Evolutionary conservation across 2,329 filamentous ascomycete species (phyloP).

Genomic region (Neopestalotiopsis rosae): DNA sequence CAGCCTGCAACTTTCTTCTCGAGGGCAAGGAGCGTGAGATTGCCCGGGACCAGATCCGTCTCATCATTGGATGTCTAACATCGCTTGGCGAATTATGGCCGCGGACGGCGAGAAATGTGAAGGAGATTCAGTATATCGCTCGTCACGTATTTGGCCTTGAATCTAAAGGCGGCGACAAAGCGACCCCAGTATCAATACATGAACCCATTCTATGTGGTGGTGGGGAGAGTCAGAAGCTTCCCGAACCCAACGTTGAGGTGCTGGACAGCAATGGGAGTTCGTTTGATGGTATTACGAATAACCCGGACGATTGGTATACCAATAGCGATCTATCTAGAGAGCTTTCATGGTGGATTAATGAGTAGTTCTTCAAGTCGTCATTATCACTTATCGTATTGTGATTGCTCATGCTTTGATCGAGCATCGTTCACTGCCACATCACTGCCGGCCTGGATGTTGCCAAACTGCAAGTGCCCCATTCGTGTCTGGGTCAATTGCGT

Average conservation of each 20-base stretch:
- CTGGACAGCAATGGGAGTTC: neutral
- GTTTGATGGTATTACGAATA: neutral
- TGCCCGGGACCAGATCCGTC: conserved; percentile 46
- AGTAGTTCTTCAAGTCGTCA: neutral
- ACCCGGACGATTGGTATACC: neutral
- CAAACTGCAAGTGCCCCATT: too few relatives aligned
- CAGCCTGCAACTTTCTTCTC: conserved; percentile 43
- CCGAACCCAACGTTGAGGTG: neutral
- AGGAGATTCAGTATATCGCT: conserved; percentile 46
- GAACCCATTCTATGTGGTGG: neutral
- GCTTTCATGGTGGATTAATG: conserved; percentile 3
- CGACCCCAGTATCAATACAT: neutral
- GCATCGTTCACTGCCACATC: too few relatives aligned
- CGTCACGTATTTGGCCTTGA: conserved; percentile 20
- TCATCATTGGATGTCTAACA: conserved; percentile 47
- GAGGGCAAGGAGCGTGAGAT: conserved; percentile 37
- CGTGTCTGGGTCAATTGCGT: too few relatives aligned
- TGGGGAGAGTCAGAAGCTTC: neutral
- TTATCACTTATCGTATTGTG: neutral
- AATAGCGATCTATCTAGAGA: neutral
- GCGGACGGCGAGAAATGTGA: conserved; percentile 39
- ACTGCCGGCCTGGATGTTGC: too few relatives aligned
- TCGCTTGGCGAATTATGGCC: conserved; percentile 44
- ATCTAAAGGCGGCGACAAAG: neutral
- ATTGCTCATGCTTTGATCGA: neutral